A percentile compares a stretch with the other conserved stretches of the same genome.
These are phyloP conservation scores for Excoecaria agallocha DNA, from an alignment of 345 rosid species.

Conservation along the genomic window DNA sequence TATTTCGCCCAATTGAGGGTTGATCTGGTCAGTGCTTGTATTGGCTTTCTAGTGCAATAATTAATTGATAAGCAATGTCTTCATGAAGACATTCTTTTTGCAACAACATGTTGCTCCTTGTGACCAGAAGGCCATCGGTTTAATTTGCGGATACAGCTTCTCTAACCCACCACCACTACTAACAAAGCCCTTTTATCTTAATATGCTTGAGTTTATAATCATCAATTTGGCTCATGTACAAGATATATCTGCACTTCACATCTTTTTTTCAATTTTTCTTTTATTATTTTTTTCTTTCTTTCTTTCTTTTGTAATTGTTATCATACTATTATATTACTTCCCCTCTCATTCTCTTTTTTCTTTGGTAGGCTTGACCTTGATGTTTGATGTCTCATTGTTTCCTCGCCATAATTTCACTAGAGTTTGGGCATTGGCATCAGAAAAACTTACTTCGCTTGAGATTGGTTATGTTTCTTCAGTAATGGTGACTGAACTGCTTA, in stretches of 20 bases:
- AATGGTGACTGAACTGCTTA: slow-evolving; percentile 70
- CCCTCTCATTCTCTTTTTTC: slow-evolving; percentile 4
- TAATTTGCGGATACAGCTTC: background rate
- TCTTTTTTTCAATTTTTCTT: background rate
- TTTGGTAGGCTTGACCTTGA: slow-evolving; percentile 60
- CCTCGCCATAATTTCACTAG: slow-evolving; percentile 59
- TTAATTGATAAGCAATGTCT: background rate
- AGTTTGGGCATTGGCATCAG: slow-evolving; percentile 70
- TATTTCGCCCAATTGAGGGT: background rate
- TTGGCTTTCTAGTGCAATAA: slow-evolving; percentile 3
- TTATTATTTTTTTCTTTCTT: background rate
- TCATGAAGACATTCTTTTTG: background rate
- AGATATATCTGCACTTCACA: background rate
- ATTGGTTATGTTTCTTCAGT: slow-evolving; percentile 76
- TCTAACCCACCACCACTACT: background rate
- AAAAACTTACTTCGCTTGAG: slow-evolving; percentile 76
- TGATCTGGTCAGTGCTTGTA: background rate
- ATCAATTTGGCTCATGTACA: background rate
- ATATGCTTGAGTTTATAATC: background rate
- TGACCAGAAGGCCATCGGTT: background rate
- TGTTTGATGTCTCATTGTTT: slow-evolving; percentile 75
- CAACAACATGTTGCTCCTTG: background rate
- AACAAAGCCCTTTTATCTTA: background rate
- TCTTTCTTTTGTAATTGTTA: background rate
- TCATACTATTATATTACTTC: slow-evolving; percentile 7